These are phyloP conservation scores for Pyrus betulifolia DNA, from an alignment of 306 rosid species.

Conservation along the genomic window DNA sequence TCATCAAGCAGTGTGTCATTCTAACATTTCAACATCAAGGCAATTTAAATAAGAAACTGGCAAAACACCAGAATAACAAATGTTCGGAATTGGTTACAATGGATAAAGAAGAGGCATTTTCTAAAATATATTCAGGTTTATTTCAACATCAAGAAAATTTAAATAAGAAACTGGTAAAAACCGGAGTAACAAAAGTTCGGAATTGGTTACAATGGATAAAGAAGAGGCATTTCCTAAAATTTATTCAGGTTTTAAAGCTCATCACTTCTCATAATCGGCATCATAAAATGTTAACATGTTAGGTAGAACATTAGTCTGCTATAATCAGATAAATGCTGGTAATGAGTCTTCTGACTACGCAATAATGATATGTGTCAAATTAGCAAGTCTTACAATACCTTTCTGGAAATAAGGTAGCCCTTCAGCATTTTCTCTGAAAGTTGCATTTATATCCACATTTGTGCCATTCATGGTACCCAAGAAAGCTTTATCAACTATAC, in stretches of 20 bases:
- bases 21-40: not conserved
- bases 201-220: not conserved
- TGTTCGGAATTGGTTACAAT: not conserved
- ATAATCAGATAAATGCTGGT: no score
- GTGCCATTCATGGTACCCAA: not conserved
- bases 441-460: not conserved
- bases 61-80: not conserved
- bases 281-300: not conserved
- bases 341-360: not conserved
- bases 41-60: not conserved
- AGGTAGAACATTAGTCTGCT: not conserved
- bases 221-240: not conserved
- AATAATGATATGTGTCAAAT: not conserved
- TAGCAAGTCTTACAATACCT: not conserved
- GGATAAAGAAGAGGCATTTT: not conserved
- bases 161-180: not conserved
- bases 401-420: not conserved
- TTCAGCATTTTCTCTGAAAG: not conserved
- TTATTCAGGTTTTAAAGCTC: not conserved
- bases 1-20: not conserved
- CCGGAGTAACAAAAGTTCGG: not conserved
- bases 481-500: not conserved
- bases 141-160: not conserved
- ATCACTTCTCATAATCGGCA: not conserved
- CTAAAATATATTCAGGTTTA: not conserved